These are phyloP conservation scores for Alternaria arborescens DNA, from an alignment of 2,329 filamentous ascomycete genomes.

Conservation along the genomic window DNA sequence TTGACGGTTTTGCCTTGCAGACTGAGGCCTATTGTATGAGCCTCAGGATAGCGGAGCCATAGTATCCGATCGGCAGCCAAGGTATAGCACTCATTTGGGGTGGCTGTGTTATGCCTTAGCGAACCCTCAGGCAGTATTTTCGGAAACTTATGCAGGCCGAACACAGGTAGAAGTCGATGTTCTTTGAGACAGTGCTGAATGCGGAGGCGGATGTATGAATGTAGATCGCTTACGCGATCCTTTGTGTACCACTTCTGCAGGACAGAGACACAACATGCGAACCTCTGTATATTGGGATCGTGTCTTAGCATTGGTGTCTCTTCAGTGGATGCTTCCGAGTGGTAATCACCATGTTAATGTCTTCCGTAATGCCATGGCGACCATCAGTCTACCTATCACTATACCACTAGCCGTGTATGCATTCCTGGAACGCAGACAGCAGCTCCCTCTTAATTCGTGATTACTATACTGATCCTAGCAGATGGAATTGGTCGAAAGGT, in stretches of 20 bases:
- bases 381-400: neutral
- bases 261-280: neutral
- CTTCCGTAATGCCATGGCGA: neutral
- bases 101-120: conserved; percentile 21
- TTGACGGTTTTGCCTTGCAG: conserved; percentile 27
- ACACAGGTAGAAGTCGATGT: neutral
- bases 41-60: conserved; percentile 28
- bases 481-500: neutral
- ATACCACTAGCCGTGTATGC: neutral
- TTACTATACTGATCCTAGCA: neutral
- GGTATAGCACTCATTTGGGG: conserved; percentile 13
- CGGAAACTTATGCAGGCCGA: conserved; percentile 13
- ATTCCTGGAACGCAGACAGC: neutral
- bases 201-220: conserved; percentile 1
- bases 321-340: neutral
- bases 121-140: conserved; percentile 5
- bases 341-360: neutral
- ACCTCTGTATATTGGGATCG: neutral
- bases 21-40: conserved; percentile 27
- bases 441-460: neutral
- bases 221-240: neutral
- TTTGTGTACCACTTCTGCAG: neutral
- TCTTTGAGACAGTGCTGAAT: conserved; percentile 14
- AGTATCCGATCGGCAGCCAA: conserved; percentile 30
- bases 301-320: neutral